Evolutionary conservation across 768 basidiomycete species (phyloP).

Genomic region (Coprinopsis marcescibilis): DNA sequence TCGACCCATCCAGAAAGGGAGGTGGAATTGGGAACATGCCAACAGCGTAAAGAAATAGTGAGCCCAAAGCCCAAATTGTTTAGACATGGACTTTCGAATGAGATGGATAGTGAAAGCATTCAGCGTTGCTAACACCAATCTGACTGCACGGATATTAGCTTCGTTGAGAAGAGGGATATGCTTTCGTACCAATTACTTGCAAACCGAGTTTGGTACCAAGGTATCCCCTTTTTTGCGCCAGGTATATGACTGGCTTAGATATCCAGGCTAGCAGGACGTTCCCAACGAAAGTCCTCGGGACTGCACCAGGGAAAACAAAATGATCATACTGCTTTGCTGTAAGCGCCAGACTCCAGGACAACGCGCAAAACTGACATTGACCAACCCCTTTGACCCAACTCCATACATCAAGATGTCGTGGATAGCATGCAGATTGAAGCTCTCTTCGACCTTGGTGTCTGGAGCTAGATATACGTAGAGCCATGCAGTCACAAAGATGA

Average conservation of each 20-base stretch:
- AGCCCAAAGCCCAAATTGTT: conserved; percentile 57
- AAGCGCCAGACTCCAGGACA: neutral
- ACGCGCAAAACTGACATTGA: conserved; percentile 37
- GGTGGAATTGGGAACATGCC: conserved; percentile 82
- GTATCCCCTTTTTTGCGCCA: conserved; percentile 37
- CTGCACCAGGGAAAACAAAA: conserved; percentile 77
- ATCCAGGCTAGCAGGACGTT: conserved; percentile 63
- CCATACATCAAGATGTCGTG: conserved; percentile 88
- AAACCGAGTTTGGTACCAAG: conserved; percentile 56
- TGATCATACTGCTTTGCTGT: conserved; percentile 76
- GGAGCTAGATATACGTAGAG: conserved; percentile 74
- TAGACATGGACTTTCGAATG: conserved; percentile 55
- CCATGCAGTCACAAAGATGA: conserved; percentile 49
- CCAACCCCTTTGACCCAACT: conserved; percentile 32
- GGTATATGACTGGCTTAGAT: conserved; percentile 40
- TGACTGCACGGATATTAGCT: conserved; percentile 41
- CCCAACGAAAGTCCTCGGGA: conserved; percentile 85
- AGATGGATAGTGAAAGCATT: conserved; percentile 61
- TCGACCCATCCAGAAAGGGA: conserved; percentile 89
- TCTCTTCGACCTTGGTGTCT: conserved; percentile 96
- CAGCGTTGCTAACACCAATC: conserved; percentile 61
- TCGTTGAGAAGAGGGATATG: conserved; percentile 10
- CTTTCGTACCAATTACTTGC: conserved; percentile 67
- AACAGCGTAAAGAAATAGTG: conserved; percentile 59
- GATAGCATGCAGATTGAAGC: conserved; percentile 87